phyloP scores from a whole-genome alignment of 139 green algal genomes.

The Monoraphidium neglectum region DNA sequence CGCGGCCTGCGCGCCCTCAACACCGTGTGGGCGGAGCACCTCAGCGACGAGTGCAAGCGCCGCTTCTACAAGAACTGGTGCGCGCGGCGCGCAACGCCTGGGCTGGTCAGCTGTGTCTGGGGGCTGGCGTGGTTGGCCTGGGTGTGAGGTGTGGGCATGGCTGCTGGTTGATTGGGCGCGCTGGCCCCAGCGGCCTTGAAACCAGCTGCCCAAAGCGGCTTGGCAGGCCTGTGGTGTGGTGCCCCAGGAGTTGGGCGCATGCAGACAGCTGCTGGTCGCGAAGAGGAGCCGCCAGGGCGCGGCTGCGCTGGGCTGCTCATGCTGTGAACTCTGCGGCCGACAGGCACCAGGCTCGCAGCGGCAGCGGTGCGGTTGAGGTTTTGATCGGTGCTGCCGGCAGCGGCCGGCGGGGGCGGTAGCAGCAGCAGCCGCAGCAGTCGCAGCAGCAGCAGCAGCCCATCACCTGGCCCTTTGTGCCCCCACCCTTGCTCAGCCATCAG shows the following conservation, averaged over 20 bases:
- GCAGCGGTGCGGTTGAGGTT: no score
- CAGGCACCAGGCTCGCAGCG: no score
- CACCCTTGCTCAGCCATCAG: no score
- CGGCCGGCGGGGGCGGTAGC: not conserved
- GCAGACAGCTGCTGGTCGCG: no score
- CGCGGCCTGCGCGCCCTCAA: conserved; percentile 90
- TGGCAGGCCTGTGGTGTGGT: no score
- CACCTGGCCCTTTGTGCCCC: no score
- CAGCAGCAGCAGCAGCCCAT: not conserved
- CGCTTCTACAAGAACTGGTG: conserved; percentile 98
- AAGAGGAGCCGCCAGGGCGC: no score
- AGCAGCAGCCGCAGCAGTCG: not conserved
- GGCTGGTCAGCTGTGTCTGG: not conserved
- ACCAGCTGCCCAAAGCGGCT: not conserved
- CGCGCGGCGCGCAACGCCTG: not conserved
- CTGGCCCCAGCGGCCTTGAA: not conserved
- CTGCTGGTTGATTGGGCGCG: not conserved
- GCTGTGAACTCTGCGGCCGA: no score
- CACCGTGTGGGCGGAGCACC: conserved; percentile 98
- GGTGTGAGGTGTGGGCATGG: not conserved
- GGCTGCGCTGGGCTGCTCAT: no score
- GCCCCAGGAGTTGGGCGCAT: no score
- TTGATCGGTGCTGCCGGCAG: no score
- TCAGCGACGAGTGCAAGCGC: conserved; percentile 92
- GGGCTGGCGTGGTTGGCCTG: not conserved